Evolutionary conservation across 768 basidiomycete species (phyloP).

Genomic region (Mycena sanguinolenta): DNA sequence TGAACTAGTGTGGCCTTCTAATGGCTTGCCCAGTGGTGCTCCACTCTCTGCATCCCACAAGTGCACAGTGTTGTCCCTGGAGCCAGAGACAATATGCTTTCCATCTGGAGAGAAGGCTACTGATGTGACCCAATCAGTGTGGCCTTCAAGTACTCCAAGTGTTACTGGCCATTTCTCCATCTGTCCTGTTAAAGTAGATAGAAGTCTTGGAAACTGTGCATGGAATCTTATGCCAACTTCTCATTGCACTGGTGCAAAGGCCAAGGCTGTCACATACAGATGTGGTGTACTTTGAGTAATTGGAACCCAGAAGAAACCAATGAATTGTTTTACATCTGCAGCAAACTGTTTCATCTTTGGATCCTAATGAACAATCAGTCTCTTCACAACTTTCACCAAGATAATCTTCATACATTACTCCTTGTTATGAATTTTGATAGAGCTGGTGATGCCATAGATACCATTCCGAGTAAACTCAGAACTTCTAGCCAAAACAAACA

Average conservation of each 20-base stretch:
- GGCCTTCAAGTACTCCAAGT: conserved; percentile 9
- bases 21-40: background rate
- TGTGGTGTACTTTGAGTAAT: conserved; percentile 23
- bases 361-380: background rate
- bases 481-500: conserved; percentile 24
- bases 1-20: background rate
- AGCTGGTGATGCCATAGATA: background rate
- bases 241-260: conserved; percentile 14
- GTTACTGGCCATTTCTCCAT: conserved; percentile 14
- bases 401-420: conserved; percentile 17
- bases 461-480: conserved; percentile 6
- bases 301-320: conserved; percentile 5
- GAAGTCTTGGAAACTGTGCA: background rate
- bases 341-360: conserved; percentile 3
- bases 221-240: conserved; percentile 6
- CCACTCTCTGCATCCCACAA: conserved; percentile 12
- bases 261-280: conserved; percentile 24
- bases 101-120: conserved; percentile 1
- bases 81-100: background rate
- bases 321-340: conserved; percentile 13
- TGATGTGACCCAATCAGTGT: background rate
- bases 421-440: conserved; percentile 6
- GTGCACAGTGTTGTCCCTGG: background rate
- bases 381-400: background rate
- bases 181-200: background rate